Conservation (phyloP, 2,329 filamentous ascomycete species). For the Metarhizium rileyi region DNA sequence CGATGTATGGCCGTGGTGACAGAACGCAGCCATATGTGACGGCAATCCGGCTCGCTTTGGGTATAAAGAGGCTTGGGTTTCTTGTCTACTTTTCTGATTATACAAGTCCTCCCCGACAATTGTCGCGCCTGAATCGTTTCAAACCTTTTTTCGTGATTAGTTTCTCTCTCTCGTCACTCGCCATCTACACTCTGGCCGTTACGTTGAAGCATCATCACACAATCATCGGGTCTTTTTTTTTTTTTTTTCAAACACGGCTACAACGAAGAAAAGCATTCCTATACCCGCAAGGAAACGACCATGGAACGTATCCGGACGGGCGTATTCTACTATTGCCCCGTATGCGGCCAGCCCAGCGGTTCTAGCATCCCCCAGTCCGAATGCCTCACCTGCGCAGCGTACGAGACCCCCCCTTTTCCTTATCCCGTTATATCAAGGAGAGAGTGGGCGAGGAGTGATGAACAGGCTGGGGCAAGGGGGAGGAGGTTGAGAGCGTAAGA, state of each 20-base stretch:
- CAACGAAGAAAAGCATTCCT: not conserved
- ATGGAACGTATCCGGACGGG: constrained; percentile 8
- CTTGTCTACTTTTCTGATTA: not conserved
- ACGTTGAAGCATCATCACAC: not conserved
- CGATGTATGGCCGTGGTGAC: not conserved
- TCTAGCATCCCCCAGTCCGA: constrained; percentile 9
- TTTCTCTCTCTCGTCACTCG: not conserved
- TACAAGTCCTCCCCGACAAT: not conserved
- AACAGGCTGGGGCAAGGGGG: too few species aligned
- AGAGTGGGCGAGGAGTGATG: too few species aligned
- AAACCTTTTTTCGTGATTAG: not conserved
- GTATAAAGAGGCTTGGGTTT: not conserved
- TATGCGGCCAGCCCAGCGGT: constrained; percentile 11
- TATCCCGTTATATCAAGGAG: not conserved
- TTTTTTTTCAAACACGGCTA: not conserved
- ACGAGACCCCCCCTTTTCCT: not conserved
- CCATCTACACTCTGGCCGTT: not conserved
- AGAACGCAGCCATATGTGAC: not conserved
- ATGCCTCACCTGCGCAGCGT: constrained; percentile 13
- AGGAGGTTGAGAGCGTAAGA: too few species aligned
- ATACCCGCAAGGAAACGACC: not conserved
- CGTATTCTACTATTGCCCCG: constrained; percentile 9
- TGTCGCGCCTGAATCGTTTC: not conserved
- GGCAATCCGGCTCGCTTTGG: not conserved
- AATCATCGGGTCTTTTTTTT: not conserved